Base-by-base conservation (phyloP, 768 basidiomycete genomes). In the Pleurotus pulmonarius region DNA sequence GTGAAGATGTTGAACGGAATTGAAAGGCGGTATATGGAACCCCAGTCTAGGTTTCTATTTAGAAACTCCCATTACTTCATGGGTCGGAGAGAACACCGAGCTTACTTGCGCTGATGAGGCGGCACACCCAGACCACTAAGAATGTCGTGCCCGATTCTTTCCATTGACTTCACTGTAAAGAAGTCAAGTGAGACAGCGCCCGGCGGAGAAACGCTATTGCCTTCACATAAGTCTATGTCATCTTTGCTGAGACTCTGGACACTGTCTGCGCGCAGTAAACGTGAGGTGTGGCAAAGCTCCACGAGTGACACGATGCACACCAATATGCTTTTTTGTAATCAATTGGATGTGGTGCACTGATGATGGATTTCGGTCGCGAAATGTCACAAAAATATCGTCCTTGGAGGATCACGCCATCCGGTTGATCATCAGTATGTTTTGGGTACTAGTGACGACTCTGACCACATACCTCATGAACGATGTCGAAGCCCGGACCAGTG, bases 1-100 rank as follows among this genome's bases (percentile, higher is more conserved):
- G 65, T 92, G 90, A 13, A 92, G 73, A 64, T 92, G 90, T 37
- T 82, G 64, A 4, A 92, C 77, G 34, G 83, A 85, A 56, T 81
- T 86, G 68, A 87, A 89, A 0, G 90, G 90, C 0, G 90, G 87
- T 53, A 91, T 88, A 65, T 92, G 90, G 64, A 91, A 92, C 1
- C 90, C 90, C 72, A 91, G 75, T 59, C 90, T 90, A 56, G 37
- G 54, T 37, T 43, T 18, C 37, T 53, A 29, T 55, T 52, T 39
- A 62, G 29, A 47, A 56, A 46, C 20, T 24, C 15, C n/a, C 25
- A 67, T 59, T 56, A 64, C 60, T 65, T 59, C 68, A 69, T 68
- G n/a, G 57, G 75, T 51, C 15, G 16, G 12, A 22, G 16, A 45
- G 38, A 54, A 16, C 6, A 37, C n/a, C 26, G 41, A 22, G 60